Evolutionary conservation across 805 yeast species (phyloP), one percentile per base, ranked within the genome.

Genomic region (Starmerella riodocensis): DNA sequence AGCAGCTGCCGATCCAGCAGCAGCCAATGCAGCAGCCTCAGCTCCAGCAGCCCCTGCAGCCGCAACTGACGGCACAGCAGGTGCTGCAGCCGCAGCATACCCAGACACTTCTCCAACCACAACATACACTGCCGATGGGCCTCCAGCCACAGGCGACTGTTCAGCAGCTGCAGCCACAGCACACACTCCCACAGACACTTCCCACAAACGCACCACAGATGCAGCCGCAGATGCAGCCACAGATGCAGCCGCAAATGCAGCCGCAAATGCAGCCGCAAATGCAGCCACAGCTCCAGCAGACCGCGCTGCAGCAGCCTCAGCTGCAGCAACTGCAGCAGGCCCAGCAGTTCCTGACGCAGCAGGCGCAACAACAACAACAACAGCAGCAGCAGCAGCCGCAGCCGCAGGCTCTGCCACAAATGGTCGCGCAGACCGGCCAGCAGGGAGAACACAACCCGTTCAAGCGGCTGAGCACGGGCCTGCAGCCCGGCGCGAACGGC

Each of bases 191-290:
- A 21, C 43, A 40, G n/a, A 50, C 50, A 40, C 53, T 49, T 39
- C 34, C 37, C 13, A 49, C 41, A 32, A 56, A 51, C 34, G 41
- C n/a, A n/a, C n/a, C n/a, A n/a, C n/a, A n/a, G n/a, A n/a, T n/a
- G n/a, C n/a, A n/a, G n/a, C n/a, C 37, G 17, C 57, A 53, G 41
- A 51, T 51, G 9, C 52, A 45, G 44, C 27, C 33, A 31, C 59
- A 51, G 39, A 56, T 52, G 44, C 56, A 46, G 42, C 58, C 51
- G 36, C 53, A 52, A 41, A 53, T 39, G 25, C 57, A 51, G 41
- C 54, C 50, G 33, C 46, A 50, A 34, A 22, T 42, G 36, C 55
- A 51, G 40, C 54, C 25, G 29, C 43, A 30, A 23, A 12, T 25
- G 9, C 36, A 29, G 28, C 34, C 18, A 5, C 36, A 26, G 23